These are phyloP conservation scores for Barnettozyma vustinii DNA, from an alignment of 805 yeast species.

Conservation along the genomic window DNA sequence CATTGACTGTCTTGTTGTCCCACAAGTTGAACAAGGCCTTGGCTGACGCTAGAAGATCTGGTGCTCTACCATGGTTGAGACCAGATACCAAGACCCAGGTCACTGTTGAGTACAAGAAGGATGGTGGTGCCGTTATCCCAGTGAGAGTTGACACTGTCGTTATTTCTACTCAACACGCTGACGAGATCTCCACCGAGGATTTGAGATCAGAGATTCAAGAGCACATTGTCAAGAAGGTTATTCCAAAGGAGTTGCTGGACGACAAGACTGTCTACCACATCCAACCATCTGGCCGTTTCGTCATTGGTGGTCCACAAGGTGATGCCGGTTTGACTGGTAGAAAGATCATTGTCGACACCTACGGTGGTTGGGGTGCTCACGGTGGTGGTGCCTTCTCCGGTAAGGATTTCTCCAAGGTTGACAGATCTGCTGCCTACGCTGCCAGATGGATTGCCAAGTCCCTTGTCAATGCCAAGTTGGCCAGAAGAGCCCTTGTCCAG, in stretches of 20 bases:
- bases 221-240: constrained; percentile 86
- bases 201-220: constrained; percentile 72
- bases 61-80: constrained; percentile 93
- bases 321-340: constrained; percentile 99
- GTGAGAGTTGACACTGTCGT: constrained; percentile 96
- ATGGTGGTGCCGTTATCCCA: constrained; percentile 93
- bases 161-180: constrained; percentile 97
- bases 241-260: constrained; percentile 85
- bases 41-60: constrained; percentile 96
- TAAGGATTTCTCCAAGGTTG: constrained; percentile 99
- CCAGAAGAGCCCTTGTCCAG: constrained; percentile 96
- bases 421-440: constrained; percentile 99
- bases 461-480: constrained; percentile 87
- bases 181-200: constrained; percentile 89
- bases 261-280: constrained; percentile 95
- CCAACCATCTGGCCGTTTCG: constrained; percentile 99
- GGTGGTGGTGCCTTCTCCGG: constrained; percentile 99
- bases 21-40: constrained; percentile 95
- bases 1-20: constrained; percentile 88
- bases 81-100: constrained; percentile 99
- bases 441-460: constrained; percentile 99
- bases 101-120: constrained; percentile 92
- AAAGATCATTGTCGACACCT: constrained; percentile 98
- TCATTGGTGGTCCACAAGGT: constrained; percentile 99
- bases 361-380: constrained; percentile 99